A percentile compares a stretch with the other conserved stretches of the same genome.
Evolutionary conservation across 768 basidiomycete genomes (phyloP).

Genomic region (Kockovaella imperatae): DNA sequence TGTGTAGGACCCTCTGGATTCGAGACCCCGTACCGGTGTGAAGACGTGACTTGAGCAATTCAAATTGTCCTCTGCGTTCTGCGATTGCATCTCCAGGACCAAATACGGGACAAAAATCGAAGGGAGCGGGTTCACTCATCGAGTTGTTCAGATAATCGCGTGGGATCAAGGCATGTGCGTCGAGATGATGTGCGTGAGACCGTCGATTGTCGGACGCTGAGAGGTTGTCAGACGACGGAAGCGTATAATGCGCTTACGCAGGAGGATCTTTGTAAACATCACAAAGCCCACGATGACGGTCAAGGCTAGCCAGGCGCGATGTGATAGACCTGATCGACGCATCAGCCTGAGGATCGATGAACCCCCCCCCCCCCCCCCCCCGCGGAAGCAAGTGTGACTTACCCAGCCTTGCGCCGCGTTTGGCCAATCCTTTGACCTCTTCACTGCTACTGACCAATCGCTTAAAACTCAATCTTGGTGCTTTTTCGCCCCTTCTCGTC

Average conservation of each 20-base stretch:
- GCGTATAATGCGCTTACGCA: conserved; percentile 17
- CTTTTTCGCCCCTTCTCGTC: neutral
- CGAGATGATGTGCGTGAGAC: conserved; percentile 13
- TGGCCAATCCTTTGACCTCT: too few species aligned
- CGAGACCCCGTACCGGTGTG: conserved; percentile 75
- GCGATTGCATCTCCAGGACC: conserved; percentile 75
- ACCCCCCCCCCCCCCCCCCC: too few species aligned
- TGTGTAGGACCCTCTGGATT: conserved; percentile 71
- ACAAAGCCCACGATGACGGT: conserved; percentile 20
- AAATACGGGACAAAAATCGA: conserved; percentile 82
- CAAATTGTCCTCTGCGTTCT: conserved; percentile 64
- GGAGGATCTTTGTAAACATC: conserved; percentile 19
- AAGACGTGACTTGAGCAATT: conserved; percentile 64
- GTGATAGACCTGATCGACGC: conserved; percentile 17
- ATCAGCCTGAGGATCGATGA: neutral
- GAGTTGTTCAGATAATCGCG: conserved; percentile 75
- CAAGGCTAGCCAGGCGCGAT: conserved; percentile 29
- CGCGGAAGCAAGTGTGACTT: too few species aligned
- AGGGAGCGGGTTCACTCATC: conserved; percentile 55
- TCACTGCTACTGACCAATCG: too few species aligned
- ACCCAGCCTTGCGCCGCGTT: too few species aligned
- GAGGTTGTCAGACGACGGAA: conserved; percentile 1
- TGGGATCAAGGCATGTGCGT: conserved; percentile 45
- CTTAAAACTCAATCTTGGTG: neutral
- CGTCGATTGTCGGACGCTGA: conserved; percentile 5